Evolutionary conservation across 139 green algal species (phyloP), one percentile per base, ranked within the genome.

Genomic region (Picocystis salinarum): DNA sequence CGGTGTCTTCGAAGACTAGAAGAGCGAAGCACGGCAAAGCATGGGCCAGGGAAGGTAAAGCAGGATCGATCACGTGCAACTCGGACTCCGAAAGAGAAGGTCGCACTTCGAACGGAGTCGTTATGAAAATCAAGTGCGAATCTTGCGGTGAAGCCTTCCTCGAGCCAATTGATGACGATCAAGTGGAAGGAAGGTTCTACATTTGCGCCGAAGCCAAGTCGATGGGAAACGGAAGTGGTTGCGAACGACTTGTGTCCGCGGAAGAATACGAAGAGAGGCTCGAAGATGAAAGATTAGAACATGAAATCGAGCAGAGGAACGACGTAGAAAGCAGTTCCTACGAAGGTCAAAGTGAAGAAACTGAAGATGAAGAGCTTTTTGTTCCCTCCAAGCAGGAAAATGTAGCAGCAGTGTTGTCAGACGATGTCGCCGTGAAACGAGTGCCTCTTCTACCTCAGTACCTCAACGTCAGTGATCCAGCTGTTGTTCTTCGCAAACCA

Each of bases 391-490:
- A 19, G 31, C 11, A 33, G 5, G 34, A 12, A 15, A 55, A 40
- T 24, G 33, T 39, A 39, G 27, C 42, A n/a, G 19, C 39, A 51
- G 17, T 42, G 53, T 37, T 27, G 39, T 12, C 33, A 28, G 4
- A 34, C 31, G 2, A 50, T 55, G 27, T 26, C 25, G 11, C 37
- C 10, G 28, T 70, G 3, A 25, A 45, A 4, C 57, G 75, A 1
- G 40, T 60, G 40, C 52, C 77, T 12, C 23, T 85, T 23, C 41
- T 84, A 42, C 69, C 74, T 7, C 68, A 73, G 18, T 59, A 75
- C 18, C 56, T 87, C 12, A 48, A 29, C 11, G 52, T 86, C 0
- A 20, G 58, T 30, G 64, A 72, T 34, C 58, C 44, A n/a, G 58
- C 76, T 37, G 23, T 42, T 5, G n/a, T 52, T 4, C 55, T 90